Evolutionary conservation across 768 basidiomycete species (phyloP), one percentile per base, ranked within the genome.

Genomic region (Suillus plorans): DNA sequence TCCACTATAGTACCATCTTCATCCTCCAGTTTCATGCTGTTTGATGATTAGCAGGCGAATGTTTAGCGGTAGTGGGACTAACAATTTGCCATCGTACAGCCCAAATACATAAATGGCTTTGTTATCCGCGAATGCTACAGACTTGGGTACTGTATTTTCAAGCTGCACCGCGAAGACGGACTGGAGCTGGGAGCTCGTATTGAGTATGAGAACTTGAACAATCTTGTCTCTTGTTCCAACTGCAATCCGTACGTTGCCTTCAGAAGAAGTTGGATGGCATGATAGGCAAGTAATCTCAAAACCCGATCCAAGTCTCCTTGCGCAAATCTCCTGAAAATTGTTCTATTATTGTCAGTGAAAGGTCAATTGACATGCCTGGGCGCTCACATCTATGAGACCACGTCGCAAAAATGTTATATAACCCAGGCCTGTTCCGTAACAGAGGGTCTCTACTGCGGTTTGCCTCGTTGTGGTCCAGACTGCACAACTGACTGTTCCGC

Each of bases 71-170:
- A n/a, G 45, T 9, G 39, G 20, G 10, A 64, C 63, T 64, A 4
- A 67, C 66, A 67, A 25, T 4, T 67, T 67, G 25, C 66, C 64
- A 59, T 67, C 55, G 31, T 42, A 67, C 18, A 65, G 44, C 8
- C 66, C 60, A 53, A 67, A 67, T 0, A 67, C 41, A 62, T 65
- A 59, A 1, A 65, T 9, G 1, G 6, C 28, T 13, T 20, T 55
- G 28, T 12, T 47, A 5, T 61, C 45, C 9, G 31, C 13, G 20
- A 67, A 67, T 10, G 55, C n/a, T 20, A 67, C 53, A 42, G 49
- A 61, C 60, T 65, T 65, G 0, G 64, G 41, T 25, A 67, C 56
- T 1, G 34, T 67, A 39, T 45, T n/a, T 10, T 62, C 47, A 45
- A 67, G 37, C 4, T 41, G 55, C 13, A 60, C 67, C 4, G 60